phyloP scores from a whole-genome alignment of 257 asterid genomes.

The Solanum dulcamara region DNA sequence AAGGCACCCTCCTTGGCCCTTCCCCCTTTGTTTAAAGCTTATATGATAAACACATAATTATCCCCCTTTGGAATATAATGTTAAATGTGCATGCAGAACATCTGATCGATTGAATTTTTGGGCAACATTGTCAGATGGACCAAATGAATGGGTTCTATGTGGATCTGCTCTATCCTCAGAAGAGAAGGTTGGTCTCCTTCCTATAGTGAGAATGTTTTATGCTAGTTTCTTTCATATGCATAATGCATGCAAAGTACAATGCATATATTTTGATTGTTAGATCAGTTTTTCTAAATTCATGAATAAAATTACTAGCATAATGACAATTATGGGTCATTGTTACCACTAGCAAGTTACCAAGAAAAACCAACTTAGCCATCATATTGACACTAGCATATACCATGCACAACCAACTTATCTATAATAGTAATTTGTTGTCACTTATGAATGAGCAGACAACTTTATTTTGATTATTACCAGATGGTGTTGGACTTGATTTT shows the following conservation, averaged over 20 bases:
- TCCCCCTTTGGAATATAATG: neutral
- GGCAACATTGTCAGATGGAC: constrained; percentile 29
- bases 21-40: neutral
- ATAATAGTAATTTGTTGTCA: neutral
- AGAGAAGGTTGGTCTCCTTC: constrained; percentile 45
- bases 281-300: neutral
- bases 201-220: neutral
- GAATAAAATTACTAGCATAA: neutral
- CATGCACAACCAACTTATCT: neutral
- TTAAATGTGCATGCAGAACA: constrained; percentile 22
- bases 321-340: neutral
- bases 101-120: constrained; percentile 25
- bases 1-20: neutral
- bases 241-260: neutral
- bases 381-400: neutral
- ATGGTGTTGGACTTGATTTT: neutral
- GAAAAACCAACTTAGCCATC: neutral
- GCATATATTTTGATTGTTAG: neutral
- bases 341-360: neutral
- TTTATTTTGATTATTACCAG: neutral
- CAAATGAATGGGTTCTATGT: constrained; percentile 52
- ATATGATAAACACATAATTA: neutral
- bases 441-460: neutral
- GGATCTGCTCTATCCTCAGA: constrained; percentile 84
- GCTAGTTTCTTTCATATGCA: neutral